Percentiles rank a stretch among this genome's conserved stretches.
These are phyloP conservation scores for Actinidia chinensis DNA, from an alignment of 179 eudicot genomes.

Conservation along the genomic window DNA sequence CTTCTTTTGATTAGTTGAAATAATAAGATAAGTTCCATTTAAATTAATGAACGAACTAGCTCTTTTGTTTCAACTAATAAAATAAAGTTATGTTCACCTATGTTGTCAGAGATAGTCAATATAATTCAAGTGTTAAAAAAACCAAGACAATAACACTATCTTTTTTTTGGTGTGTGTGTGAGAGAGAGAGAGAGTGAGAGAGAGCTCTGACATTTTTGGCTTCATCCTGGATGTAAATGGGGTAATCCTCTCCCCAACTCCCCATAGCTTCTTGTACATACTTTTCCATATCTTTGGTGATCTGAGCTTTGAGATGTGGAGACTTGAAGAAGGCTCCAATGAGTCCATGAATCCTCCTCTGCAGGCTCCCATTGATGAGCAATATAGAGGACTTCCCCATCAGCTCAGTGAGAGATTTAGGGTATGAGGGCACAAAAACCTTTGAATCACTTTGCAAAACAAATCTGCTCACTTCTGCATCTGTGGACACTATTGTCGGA, in stretches of 20 bases:
- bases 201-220: conserved; percentile 50
- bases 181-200: background rate
- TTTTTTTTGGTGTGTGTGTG: background rate
- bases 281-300: conserved; percentile 59
- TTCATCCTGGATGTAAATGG: conserved; percentile 75
- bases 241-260: conserved; percentile 49
- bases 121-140: too few relatives aligned
- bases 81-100: too few relatives aligned
- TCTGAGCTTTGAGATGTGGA: conserved; percentile 62
- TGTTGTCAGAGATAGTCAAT: too few relatives aligned
- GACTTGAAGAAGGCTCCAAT: conserved; percentile 80
- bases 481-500: conserved; percentile 74
- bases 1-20: too few relatives aligned
- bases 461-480: conserved; percentile 80
- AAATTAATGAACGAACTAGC: too few relatives aligned
- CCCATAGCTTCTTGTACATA: conserved; percentile 56
- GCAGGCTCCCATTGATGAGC: conserved; percentile 74
- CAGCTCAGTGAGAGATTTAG: conserved; percentile 77
- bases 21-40: too few relatives aligned
- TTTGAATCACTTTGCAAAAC: conserved; percentile 76
- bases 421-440: conserved; percentile 78
- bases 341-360: conserved; percentile 82
- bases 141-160: too few relatives aligned
- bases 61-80: too few relatives aligned
- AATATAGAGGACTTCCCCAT: conserved; percentile 84